phyloP scores from a whole-genome alignment of 306 rosid species.

The Ormosia emarginata region DNA sequence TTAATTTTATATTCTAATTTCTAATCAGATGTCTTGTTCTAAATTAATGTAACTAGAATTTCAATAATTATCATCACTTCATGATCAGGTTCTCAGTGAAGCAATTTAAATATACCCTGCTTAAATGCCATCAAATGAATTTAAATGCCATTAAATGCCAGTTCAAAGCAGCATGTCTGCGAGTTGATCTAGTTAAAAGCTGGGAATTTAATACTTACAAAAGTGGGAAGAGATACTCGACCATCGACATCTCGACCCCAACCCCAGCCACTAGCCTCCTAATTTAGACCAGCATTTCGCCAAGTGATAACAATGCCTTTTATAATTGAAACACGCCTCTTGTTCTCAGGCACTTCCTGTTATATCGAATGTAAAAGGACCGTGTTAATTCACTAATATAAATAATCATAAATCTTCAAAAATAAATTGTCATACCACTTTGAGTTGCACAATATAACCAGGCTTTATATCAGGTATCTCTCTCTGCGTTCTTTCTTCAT shows the following conservation, averaged over 20 bases:
- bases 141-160: not conserved
- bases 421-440: conserved; percentile 67
- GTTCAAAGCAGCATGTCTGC: not conserved
- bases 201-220: conserved; percentile 41
- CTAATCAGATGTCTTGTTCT: not conserved
- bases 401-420: not conserved
- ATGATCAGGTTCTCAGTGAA: not conserved
- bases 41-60: not conserved
- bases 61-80: not conserved
- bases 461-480: conserved; percentile 85
- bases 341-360: too few species aligned
- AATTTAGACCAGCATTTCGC: conserved; percentile 85
- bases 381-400: too few species aligned
- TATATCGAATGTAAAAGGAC: not conserved
- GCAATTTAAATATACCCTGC: not conserved
- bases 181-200: conserved; percentile 3
- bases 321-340: too few species aligned
- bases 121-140: not conserved
- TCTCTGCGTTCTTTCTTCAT: conserved; percentile 61
- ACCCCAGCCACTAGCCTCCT: conserved; percentile 94
- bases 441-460: conserved; percentile 90
- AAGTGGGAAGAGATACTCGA: conserved; percentile 77
- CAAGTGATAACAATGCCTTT: conserved; percentile 94
- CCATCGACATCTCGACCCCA: conserved; percentile 84
- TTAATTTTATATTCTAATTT: not conserved